Evolutionary conservation across 2,329 filamentous ascomycete species (phyloP).

Genomic region (Aspergillus fructus): DNA sequence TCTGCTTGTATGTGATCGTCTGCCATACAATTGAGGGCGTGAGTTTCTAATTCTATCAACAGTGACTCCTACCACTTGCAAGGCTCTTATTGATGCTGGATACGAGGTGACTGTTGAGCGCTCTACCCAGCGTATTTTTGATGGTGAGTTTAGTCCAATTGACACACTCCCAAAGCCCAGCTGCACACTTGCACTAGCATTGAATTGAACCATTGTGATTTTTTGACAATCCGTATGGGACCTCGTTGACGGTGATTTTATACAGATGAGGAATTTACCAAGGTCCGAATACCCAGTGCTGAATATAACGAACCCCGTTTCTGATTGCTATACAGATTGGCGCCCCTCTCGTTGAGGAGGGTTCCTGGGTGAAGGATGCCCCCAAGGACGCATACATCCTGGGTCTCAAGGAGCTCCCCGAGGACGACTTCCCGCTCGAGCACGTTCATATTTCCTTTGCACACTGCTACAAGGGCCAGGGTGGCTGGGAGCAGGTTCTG

Average conservation of each 20-base stretch:
- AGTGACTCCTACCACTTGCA: slow-evolving; percentile 55
- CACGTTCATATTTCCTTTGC: slow-evolving; percentile 72
- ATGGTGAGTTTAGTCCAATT: slow-evolving; percentile 30
- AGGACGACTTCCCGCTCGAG: slow-evolving; percentile 68
- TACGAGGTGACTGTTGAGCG: slow-evolving; percentile 69
- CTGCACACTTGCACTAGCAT: not conserved
- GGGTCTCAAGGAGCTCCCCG: slow-evolving; percentile 75
- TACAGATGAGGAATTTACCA: slow-evolving; percentile 36
- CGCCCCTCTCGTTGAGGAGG: slow-evolving; percentile 63
- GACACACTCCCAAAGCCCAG: too few species aligned
- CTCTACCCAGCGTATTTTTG: slow-evolving; percentile 63
- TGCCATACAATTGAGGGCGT: slow-evolving; percentile 1
- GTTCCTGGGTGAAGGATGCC: slow-evolving; percentile 64
- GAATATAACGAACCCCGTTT: not conserved
- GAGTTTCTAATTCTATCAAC: slow-evolving; percentile 9
- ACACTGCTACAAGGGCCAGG: slow-evolving; percentile 75
- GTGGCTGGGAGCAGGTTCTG: slow-evolving; percentile 76
- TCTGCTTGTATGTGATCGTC: slow-evolving; percentile 42
- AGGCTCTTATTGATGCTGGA: slow-evolving; percentile 66
- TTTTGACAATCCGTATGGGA: not conserved
- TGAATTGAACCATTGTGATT: not conserved
- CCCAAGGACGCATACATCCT: slow-evolving; percentile 69
- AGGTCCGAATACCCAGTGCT: slow-evolving; percentile 21
- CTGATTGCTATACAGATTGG: slow-evolving; percentile 48
- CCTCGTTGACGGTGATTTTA: slow-evolving; percentile 9